Evolutionary conservation across 2,329 filamentous ascomycete genomes (phyloP).

Genomic region (Diaporthe destruens): DNA sequence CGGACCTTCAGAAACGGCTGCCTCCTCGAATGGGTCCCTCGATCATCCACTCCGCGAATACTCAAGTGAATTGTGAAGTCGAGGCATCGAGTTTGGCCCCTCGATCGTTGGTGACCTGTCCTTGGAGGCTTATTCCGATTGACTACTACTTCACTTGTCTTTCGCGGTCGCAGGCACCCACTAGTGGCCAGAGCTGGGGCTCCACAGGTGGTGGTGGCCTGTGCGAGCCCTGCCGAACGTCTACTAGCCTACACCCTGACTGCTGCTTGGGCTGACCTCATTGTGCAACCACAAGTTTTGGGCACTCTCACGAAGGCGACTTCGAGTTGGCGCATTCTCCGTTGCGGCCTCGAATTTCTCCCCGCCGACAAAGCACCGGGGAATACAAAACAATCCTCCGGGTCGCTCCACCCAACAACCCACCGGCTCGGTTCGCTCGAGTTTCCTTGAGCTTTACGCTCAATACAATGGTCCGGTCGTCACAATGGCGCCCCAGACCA

Average conservation of each 20-base stretch:
- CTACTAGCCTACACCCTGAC: not conserved
- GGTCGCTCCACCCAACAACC: not conserved
- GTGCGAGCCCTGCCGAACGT: not conserved
- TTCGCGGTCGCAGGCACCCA: too few relatives aligned
- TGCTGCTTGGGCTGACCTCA: constrained; percentile 11
- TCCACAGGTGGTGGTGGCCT: constrained; percentile 15
- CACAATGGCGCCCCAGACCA: constrained; percentile 57
- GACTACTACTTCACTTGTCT: not conserved
- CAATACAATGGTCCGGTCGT: constrained; percentile 34
- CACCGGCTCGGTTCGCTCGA: not conserved
- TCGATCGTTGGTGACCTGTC: constrained; percentile 4
- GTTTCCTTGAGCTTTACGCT: constrained; percentile 1
- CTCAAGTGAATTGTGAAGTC: not conserved
- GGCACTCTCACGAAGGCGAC: constrained; percentile 29
- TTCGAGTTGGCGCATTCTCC: constrained; percentile 3
- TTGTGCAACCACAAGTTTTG: constrained; percentile 34
- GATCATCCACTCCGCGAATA: not conserved
- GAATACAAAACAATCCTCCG: constrained; percentile 33
- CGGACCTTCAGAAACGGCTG: not conserved
- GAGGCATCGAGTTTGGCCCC: not conserved
- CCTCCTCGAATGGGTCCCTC: not conserved
- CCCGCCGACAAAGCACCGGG: constrained; percentile 33
- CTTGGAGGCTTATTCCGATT: not conserved
- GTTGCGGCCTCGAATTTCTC: constrained; percentile 21
- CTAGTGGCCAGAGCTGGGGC: not conserved